Evolutionary conservation across 2,329 filamentous ascomycete genomes (phyloP), one percentile per base, ranked within the genome.

Genomic region (Aspergillus pseudoglaucus): DNA sequence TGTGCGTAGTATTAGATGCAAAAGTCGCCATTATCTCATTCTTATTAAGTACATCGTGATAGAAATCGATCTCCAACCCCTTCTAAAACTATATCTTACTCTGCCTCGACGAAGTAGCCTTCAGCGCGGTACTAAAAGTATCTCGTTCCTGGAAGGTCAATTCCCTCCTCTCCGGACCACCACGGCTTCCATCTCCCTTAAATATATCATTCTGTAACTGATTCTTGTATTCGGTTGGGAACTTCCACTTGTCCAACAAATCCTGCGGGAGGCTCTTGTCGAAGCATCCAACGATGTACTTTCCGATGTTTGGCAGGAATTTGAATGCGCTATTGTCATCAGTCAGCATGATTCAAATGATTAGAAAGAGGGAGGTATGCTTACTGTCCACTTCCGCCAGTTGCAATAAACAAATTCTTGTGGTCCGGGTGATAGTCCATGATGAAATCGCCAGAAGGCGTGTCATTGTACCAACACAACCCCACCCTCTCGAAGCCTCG

Each of bases 391-490:
- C 55, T 64, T 4, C 60, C 62, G 6, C 60, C 62, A 1, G 58
- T 60, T 1, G 58, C 59, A 39, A 64, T 54, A 37, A 64, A 63
- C 33, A 64, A 35, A 14, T 62, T 63, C 42, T 53, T 64, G 64
- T 77, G 78, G 8, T 74, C 69, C 0, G 84, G 83, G 56, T 87
- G 83, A 63, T 81, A 83, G 58, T 83, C 80, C 49, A 86, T 74
- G 43, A 88, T 72, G 68, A 85, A 88, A 58, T 87, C 81, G 4
- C 79, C 83, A 3, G 79, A 81, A 2, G 79, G 74, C 20, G 84
- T 87, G 60, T 87, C 84, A 2, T 79, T 80, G 61, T 88, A 87
- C 84, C 84, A 87, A 68, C 84, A 88, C 27, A 87, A 63, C 12
- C 80, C 73, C 1, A 77, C 80, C 46, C 73, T 72, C 49, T 69